phyloP scores from a whole-genome alignment of 2,329 filamentous ascomycete genomes.

The Penicillium sp. region DNA sequence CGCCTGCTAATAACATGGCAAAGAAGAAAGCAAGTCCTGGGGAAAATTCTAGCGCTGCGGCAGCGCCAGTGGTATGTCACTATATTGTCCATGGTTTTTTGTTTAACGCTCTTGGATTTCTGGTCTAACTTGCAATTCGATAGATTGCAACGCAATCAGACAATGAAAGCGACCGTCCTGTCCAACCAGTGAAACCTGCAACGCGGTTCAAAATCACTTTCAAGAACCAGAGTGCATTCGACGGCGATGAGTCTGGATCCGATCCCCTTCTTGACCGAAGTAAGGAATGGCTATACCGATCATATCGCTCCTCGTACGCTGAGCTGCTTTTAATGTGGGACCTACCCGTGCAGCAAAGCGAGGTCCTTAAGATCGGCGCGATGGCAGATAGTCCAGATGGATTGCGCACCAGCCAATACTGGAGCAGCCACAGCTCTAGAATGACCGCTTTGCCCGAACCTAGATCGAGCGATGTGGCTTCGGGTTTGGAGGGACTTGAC shows the following conservation, averaged over 20 bases:
- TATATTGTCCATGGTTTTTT: conserved; percentile 16
- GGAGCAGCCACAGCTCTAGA: conserved; percentile 29
- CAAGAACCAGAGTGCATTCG: conserved; percentile 58
- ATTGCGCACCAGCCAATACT: conserved; percentile 19
- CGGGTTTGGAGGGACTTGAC: conserved; percentile 33
- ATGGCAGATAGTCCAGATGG: conserved; percentile 38
- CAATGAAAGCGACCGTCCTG: conserved; percentile 37
- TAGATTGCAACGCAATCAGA: conserved; percentile 41
- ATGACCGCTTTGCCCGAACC: conserved; percentile 25
- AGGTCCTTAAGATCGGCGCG: conserved; percentile 58
- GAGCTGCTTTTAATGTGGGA: conserved; percentile 59
- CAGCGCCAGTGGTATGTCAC: conserved; percentile 24
- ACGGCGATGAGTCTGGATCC: conserved; percentile 49
- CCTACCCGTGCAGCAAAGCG: conserved; percentile 53
- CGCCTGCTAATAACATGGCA: conserved; percentile 32
- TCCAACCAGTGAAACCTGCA: conserved; percentile 26
- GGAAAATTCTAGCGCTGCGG: conserved; percentile 34
- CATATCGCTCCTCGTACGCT: conserved; percentile 58
- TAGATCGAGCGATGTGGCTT: conserved; percentile 8
- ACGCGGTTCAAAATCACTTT: conserved; percentile 49
- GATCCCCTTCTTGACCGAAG: conserved; percentile 51
- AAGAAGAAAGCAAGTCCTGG: conserved; percentile 41
- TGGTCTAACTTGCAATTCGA: no score
- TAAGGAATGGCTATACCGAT: conserved; percentile 48
- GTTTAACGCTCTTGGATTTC: conserved; percentile 19